Base-by-base conservation (phyloP, 2,329 filamentous ascomycete species). In the Fusarium pseudoanthophilum region DNA sequence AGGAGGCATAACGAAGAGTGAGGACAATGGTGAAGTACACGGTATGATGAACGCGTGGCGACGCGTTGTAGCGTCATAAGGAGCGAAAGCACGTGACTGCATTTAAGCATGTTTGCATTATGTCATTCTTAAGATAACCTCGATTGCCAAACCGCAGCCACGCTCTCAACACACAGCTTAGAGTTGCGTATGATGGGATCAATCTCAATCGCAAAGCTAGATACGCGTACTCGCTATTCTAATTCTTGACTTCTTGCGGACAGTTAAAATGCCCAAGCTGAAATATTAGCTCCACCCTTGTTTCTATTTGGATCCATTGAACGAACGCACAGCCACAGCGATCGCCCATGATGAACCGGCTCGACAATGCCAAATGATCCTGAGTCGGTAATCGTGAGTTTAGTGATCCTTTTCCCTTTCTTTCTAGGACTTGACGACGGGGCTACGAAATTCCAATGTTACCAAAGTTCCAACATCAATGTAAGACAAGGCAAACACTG, bases 61-160 rank as follows among this genome's bases (percentile, higher is more conserved):
- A 68, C 76, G 71, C 76, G 74, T 49, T 9, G 24, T 7, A 39
- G 11, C 26, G 10, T 37, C 37, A 52, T 34, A 24, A 20, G 57
- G 69, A 69, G 36, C 76, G 76, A 77, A 76, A 71, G 60, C 76
- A 78, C 76, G 76, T 78, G 76, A 78, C 40, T 43, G 0, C 7
- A 15, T 28, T 53, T 34, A 37, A 24, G 48, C 26, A 51, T n/a
- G 30, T 52, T 13, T 24, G 11, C 16, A 24, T 40, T 30, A 51
- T 32, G 24, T 30, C 13, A 37, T 40, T 14, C 21, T n/a, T 18
- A 21, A 21, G 24, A 10, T 30, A 18, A 32, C 21, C 49, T 46
- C 34, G 18, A 37, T 26, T 39, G 34, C 16, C 26, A 56, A 39
- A 24, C 30, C 30, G 3, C n/a, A 14, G 21, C n/a, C 16, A 34